A percentile compares a stretch with the other conserved stretches of the same genome.
These are phyloP conservation scores for Tolypocladium endophyticum DNA, from an alignment of 2,329 filamentous ascomycete species.

Conservation along the genomic window DNA sequence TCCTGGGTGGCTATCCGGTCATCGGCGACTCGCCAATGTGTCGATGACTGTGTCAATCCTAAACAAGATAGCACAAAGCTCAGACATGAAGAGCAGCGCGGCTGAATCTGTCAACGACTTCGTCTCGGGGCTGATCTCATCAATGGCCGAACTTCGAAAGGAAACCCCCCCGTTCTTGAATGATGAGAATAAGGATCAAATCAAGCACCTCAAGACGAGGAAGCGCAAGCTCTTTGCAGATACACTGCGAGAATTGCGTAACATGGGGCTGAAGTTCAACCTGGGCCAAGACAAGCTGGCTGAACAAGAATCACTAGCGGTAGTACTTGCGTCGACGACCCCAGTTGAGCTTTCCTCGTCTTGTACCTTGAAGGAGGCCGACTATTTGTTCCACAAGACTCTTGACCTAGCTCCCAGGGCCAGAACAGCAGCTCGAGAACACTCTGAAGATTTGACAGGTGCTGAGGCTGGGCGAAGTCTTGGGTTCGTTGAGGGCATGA, in stretches of 20 bases:
- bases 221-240: slow-evolving; percentile 89
- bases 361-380: slow-evolving; percentile 27
- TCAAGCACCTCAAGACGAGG: slow-evolving; percentile 82
- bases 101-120: slow-evolving; percentile 55
- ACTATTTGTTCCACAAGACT: slow-evolving; percentile 71
- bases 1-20: slow-evolving; percentile 29
- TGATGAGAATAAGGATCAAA: slow-evolving; percentile 72
- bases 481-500: slow-evolving; percentile 77
- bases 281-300: slow-evolving; percentile 62
- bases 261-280: slow-evolving; percentile 86
- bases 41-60: slow-evolving; percentile 64
- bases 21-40: slow-evolving; percentile 62
- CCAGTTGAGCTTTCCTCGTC: slow-evolving; percentile 23
- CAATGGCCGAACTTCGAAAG: slow-evolving; percentile 65
- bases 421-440: slow-evolving; percentile 56
- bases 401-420: slow-evolving; percentile 62
- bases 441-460: slow-evolving; percentile 75
- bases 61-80: slow-evolving; percentile 47
- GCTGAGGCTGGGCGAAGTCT: slow-evolving; percentile 71
- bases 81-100: slow-evolving; percentile 42
- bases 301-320: slow-evolving; percentile 60
- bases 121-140: slow-evolving; percentile 54
- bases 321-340: slow-evolving; percentile 52
- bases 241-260: slow-evolving; percentile 67
- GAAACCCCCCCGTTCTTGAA: slow-evolving; percentile 73